These are phyloP conservation scores for Lophiostoma macrostomum DNA, from an alignment of 495 filamentous ascomycete genomes.

Conservation along the genomic window DNA sequence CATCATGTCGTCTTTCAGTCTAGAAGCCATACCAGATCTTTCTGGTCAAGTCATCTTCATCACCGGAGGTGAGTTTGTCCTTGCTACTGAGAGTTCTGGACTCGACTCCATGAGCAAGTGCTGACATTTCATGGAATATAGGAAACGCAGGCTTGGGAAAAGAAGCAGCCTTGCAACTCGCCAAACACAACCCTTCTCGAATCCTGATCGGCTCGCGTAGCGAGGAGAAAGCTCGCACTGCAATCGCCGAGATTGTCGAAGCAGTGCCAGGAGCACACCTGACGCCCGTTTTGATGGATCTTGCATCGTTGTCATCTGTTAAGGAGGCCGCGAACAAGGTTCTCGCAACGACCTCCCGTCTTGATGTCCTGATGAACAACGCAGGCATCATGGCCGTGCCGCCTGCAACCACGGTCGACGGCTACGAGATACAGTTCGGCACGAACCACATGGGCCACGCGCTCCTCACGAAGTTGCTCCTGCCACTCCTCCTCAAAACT, in stretches of 20 bases:
- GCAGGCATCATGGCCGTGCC: slow-evolving; percentile 29
- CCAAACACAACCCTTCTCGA: slow-evolving; percentile 18
- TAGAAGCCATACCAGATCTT: slow-evolving; percentile 14
- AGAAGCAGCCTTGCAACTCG: slow-evolving; percentile 8
- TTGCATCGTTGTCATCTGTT: slow-evolving; percentile 27
- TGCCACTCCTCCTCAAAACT: slow-evolving; percentile 11
- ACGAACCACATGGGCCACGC: slow-evolving; percentile 32
- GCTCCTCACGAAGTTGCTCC: slow-evolving; percentile 22
- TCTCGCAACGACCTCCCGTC: not conserved
- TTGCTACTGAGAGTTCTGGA: too few species aligned
- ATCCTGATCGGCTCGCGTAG: slow-evolving; percentile 16
- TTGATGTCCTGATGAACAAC: slow-evolving; percentile 32
- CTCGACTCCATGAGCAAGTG: too few species aligned
- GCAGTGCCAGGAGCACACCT: not conserved
- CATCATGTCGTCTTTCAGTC: too few species aligned
- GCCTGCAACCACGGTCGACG: slow-evolving; percentile 15
- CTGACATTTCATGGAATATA: too few species aligned
- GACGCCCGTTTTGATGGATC: slow-evolving; percentile 23
- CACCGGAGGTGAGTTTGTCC: slow-evolving; percentile 19
- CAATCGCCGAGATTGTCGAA: not conserved
- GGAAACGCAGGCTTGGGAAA: slow-evolving; percentile 21
- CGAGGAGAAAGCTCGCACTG: not conserved
- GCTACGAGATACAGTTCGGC: slow-evolving; percentile 31
- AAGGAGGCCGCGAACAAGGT: slow-evolving; percentile 6
- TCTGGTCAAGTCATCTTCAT: slow-evolving; percentile 16